phyloP scores from a whole-genome alignment of 1,139 yeast genomes.

The Citeromyces hawaiiensis region DNA sequence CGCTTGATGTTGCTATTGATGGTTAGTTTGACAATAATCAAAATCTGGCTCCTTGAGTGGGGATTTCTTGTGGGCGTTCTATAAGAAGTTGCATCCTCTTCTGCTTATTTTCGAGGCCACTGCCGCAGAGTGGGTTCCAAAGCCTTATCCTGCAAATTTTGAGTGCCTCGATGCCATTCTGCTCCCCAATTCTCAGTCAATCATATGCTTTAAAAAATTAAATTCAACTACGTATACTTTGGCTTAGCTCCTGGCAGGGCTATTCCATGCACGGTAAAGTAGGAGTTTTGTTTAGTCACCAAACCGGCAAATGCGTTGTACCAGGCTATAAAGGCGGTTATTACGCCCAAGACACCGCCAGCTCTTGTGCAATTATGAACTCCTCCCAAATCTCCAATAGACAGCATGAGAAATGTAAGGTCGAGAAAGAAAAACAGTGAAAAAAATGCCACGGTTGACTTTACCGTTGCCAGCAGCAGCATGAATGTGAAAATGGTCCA shows the following conservation, averaged over 20 bases:
- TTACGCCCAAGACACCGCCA: constrained; percentile 72
- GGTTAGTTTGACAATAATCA: no score
- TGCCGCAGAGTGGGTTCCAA: no score
- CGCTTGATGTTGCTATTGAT: no score
- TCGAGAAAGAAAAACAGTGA: constrained; percentile 49
- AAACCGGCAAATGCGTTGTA: constrained; percentile 90
- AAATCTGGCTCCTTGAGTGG: no score
- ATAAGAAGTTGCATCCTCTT: no score
- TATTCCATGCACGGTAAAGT: constrained; percentile 41
- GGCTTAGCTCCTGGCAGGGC: constrained; percentile 13
- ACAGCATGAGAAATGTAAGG: constrained; percentile 54
- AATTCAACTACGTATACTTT: constrained; percentile 1
- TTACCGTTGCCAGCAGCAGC: constrained; percentile 51
- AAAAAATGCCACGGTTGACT: constrained; percentile 72
- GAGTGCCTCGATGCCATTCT: no score
- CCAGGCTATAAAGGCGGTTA: constrained; percentile 75
- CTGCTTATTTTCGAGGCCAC: no score
- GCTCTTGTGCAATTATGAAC: constrained; percentile 36
- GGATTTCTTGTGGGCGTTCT: no score
- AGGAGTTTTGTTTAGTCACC: constrained; percentile 59
- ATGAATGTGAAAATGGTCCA: constrained; percentile 76
- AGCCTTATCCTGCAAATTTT: no score
- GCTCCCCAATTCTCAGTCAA: no score
- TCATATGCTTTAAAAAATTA: background rate
- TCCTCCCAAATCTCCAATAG: constrained; percentile 40